Evolutionary conservation across 148 eudicot species (phyloP).

Genomic region (Pouteria glomerata): DNA sequence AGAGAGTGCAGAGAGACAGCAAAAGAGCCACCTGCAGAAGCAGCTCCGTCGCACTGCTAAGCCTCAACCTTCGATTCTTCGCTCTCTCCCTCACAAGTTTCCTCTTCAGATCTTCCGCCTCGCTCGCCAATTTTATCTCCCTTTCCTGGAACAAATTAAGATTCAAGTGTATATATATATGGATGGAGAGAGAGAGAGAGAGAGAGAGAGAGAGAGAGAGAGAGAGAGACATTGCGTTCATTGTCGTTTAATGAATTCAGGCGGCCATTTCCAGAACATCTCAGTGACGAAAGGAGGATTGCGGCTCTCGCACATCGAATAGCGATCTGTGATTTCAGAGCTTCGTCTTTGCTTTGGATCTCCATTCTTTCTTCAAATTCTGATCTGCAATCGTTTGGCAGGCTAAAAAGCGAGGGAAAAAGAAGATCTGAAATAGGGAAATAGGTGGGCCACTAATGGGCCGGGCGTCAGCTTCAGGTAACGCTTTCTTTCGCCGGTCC

Average conservation of each 20-base stretch:
- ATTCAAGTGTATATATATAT: not conserved
- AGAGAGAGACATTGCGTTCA: constrained; percentile 7
- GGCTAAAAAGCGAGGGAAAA: not conserved
- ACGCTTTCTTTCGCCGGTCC: too few species aligned
- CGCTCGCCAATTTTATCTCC: constrained; percentile 19
- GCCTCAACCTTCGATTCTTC: constrained; percentile 22
- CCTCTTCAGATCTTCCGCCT: constrained; percentile 23
- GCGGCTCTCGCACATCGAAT: constrained; percentile 33
- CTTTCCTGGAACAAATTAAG: constrained; percentile 14
- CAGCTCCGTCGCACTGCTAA: constrained; percentile 23
- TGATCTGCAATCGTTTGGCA: not conserved
- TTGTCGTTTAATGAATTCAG: not conserved
- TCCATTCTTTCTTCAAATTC: constrained; percentile 10
- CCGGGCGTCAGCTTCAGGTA: too few species aligned
- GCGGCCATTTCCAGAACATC: not conserved
- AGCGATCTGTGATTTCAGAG: constrained; percentile 10
- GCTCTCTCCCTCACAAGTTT: constrained; percentile 25
- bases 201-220: constrained; percentile 9
- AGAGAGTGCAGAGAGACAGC: constrained; percentile 19
- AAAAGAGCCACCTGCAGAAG: constrained; percentile 19
- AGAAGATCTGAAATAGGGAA: too few species aligned
- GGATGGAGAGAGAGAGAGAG: not conserved
- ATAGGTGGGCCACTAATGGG: too few species aligned
- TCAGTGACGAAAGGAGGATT: constrained; percentile 20
- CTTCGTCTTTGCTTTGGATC: not conserved